Evolutionary conservation across 1,284 basidiomycete genomes (phyloP).

Genomic region (Cutaneotrichosporon dermatis): DNA sequence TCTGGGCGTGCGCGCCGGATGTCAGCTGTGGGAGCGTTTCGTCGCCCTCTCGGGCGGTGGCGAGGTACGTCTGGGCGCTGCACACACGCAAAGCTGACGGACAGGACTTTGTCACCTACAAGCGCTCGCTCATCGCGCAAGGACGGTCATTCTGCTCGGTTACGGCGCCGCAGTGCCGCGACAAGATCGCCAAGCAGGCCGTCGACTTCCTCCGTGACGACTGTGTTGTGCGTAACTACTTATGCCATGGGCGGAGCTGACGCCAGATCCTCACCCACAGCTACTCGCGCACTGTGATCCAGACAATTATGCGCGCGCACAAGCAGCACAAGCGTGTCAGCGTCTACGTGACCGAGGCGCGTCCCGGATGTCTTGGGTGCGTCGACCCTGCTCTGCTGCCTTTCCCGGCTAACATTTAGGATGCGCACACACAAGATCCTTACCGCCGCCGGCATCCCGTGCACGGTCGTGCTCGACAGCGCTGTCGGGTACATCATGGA

Average conservation of each 20-base stretch:
- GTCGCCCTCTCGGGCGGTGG: conserved; percentile 36
- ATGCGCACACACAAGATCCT: conserved; percentile 82
- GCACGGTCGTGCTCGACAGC: conserved; percentile 90
- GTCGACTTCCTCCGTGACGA: conserved; percentile 92
- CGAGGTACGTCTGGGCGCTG: conserved; percentile 26
- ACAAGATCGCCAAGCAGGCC: conserved; percentile 84
- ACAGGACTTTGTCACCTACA: conserved; percentile 45
- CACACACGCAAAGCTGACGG: conserved; percentile 4
- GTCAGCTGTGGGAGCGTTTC: conserved; percentile 49
- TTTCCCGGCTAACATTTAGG: conserved; percentile 48
- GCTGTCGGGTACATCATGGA: conserved; percentile 97
- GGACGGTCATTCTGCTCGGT: conserved; percentile 46
- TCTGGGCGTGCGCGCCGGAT: conserved; percentile 47
- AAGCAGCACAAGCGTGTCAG: conserved; percentile 81
- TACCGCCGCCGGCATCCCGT: conserved; percentile 84
- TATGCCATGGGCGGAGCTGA: background rate
- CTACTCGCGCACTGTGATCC: conserved; percentile 92
- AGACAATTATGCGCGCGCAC: conserved; percentile 85
- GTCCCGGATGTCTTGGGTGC: conserved; percentile 38
- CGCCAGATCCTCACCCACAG: conserved; percentile 86
- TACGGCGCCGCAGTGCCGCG: conserved; percentile 73
- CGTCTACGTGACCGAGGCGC: conserved; percentile 80
- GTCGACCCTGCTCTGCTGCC: background rate
- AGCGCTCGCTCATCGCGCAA: conserved; percentile 41
- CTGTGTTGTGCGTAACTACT: conserved; percentile 62